These are phyloP conservation scores for Cicer pinnatifidum DNA, from an alignment of 306 rosid species.

Conservation along the genomic window DNA sequence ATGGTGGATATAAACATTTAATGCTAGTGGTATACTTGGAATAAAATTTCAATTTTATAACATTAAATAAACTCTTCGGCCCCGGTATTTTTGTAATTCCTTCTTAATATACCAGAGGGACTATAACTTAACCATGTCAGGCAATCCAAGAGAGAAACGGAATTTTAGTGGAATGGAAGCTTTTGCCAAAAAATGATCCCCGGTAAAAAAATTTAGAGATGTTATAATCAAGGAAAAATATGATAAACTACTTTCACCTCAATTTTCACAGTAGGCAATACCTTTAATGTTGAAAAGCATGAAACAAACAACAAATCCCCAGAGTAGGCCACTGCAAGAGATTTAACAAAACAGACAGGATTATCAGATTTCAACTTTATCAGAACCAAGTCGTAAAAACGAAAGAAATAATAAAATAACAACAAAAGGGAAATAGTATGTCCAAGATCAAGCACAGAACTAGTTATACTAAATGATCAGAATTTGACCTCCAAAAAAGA, in stretches of 20 bases:
- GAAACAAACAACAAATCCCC: slow-evolving; percentile 98
- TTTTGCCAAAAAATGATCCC: slow-evolving; percentile 14
- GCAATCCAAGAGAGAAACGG: slow-evolving; percentile 28
- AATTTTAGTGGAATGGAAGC: slow-evolving; percentile 13
- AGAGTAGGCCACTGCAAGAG: slow-evolving; percentile 76
- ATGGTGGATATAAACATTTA: too few species aligned
- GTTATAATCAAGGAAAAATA: slow-evolving; percentile 22
- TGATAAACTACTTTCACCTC: slow-evolving; percentile 3
- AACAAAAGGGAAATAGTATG: slow-evolving; percentile 9
- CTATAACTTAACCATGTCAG: background rate
- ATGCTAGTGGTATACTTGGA: too few species aligned
- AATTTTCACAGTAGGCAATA: slow-evolving; percentile 44
- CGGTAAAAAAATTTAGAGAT: background rate
- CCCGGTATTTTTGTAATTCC: too few species aligned
- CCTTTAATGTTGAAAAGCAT: slow-evolving; percentile 95
- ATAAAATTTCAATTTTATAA: too few species aligned
- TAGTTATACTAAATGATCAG: slow-evolving; percentile 1
- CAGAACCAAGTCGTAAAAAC: slow-evolving; percentile 33
- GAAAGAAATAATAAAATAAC: slow-evolving; percentile 37
- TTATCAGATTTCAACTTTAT: slow-evolving; percentile 40
- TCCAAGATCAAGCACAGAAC: slow-evolving; percentile 18
- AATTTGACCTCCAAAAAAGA: slow-evolving; percentile 20
- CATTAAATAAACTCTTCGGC: too few species aligned
- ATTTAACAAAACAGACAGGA: slow-evolving; percentile 41
- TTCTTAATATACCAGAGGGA: too few species aligned